These are phyloP conservation scores for Aureobasidium sp. DNA, from an alignment of 2,329 filamentous ascomycete species.

Conservation along the genomic window DNA sequence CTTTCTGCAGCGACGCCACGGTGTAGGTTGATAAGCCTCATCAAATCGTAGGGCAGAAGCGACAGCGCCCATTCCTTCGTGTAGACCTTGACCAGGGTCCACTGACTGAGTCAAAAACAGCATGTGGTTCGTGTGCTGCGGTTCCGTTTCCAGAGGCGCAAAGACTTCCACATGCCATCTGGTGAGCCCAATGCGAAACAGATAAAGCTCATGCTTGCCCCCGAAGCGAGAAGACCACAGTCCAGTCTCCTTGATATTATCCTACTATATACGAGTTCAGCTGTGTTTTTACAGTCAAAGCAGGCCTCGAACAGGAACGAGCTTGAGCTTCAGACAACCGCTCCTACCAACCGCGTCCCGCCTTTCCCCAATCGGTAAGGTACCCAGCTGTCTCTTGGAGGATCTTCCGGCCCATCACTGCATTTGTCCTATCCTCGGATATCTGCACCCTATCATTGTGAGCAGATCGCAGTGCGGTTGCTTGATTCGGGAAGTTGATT, in stretches of 20 bases:
- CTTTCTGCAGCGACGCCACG: constrained; percentile 4
- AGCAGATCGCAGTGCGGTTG: constrained; percentile 1
- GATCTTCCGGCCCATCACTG: constrained; percentile 8
- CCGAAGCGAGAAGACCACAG: not conserved
- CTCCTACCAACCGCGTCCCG: constrained; percentile 1
- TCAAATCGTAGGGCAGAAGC: constrained; percentile 8
- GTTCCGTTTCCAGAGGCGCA: constrained; percentile 13
- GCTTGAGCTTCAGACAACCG: constrained; percentile 6
- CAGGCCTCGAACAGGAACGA: constrained; percentile 14
- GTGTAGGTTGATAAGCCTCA: constrained; percentile 5
- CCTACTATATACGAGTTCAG: constrained; percentile 2
- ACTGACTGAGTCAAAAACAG: constrained; percentile 13
- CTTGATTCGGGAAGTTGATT: not conserved
- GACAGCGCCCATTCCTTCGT: not conserved
- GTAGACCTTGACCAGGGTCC: constrained; percentile 3
- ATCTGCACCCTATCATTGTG: constrained; percentile 1
- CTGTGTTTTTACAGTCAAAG: constrained; percentile 1
- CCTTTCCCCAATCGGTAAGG: constrained; percentile 4
- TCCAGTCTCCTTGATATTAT: constrained; percentile 8
- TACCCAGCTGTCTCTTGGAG: constrained; percentile 5
- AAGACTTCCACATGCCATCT: constrained; percentile 6
- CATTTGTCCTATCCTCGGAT: constrained; percentile 5
- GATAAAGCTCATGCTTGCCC: constrained; percentile 5
- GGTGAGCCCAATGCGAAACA: not conserved
- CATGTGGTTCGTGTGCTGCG: constrained; percentile 12